A percentile compares a stretch with the other conserved stretches of the same genome.
phyloP scores from a whole-genome alignment of 2,329 filamentous ascomycete species.

The Fusarium nanum region DNA sequence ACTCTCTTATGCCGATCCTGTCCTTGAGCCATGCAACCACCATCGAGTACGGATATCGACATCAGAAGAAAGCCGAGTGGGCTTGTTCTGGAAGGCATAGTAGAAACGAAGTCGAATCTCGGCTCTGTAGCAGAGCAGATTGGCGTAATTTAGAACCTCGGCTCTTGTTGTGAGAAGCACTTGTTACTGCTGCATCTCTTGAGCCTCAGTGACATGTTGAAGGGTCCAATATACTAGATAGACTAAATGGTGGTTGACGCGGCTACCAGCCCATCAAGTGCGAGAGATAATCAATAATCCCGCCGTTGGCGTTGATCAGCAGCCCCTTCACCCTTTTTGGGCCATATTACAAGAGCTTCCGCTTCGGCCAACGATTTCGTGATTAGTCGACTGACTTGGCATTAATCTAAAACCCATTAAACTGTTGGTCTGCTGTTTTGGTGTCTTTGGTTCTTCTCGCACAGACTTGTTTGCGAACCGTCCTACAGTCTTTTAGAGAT shows the following conservation, averaged over 20 bases:
- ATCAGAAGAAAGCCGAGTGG: background rate
- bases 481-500: conserved; percentile 13
- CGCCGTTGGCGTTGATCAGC: conserved; percentile 35
- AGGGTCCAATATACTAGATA: background rate
- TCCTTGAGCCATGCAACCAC: background rate
- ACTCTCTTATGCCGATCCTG: conserved; percentile 19
- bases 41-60: background rate
- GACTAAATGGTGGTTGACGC: conserved; percentile 28
- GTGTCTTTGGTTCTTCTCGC: conserved; percentile 10
- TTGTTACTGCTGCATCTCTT: background rate
- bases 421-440: conserved; percentile 9
- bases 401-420: conserved; percentile 21
- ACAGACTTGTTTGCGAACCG: conserved; percentile 33
- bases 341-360: conserved; percentile 4
- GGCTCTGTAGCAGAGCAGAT: conserved; percentile 19
- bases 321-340: background rate
- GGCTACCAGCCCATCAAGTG: conserved; percentile 25
- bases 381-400: background rate
- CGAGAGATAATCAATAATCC: conserved; percentile 31
- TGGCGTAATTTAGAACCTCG: conserved; percentile 14
- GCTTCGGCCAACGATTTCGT: background rate
- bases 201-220: conserved; percentile 1
- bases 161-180: conserved; percentile 1
- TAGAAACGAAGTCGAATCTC: conserved; percentile 27
- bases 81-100: background rate